Evolutionary conservation across 2,329 filamentous ascomycete species (phyloP).

Genomic region (Penicillium psychrosexuale): DNA sequence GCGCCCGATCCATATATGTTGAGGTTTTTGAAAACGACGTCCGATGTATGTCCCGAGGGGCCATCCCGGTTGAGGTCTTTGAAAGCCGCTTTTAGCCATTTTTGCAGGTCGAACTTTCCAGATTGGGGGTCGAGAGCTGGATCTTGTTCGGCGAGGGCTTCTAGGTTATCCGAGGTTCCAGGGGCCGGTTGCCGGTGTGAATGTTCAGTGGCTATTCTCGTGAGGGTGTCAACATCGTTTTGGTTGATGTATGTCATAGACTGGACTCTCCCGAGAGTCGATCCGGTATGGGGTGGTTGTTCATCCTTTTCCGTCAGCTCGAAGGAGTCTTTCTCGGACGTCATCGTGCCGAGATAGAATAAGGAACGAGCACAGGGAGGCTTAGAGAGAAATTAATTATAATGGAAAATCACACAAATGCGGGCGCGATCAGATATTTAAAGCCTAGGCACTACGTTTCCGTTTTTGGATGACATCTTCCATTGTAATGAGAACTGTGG

Average conservation of each 20-base stretch:
- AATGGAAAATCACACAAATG: not conserved
- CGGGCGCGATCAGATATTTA: not conserved
- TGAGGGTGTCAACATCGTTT: conserved; percentile 19
- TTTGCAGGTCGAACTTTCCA: conserved; percentile 16
- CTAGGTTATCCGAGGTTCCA: conserved; percentile 7
- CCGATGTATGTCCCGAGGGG: conserved; percentile 10
- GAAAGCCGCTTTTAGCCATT: conserved; percentile 20
- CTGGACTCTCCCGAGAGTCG: too few relatives aligned
- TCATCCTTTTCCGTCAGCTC: conserved; percentile 1
- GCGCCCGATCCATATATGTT: conserved; percentile 28
- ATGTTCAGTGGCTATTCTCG: conserved; percentile 20
- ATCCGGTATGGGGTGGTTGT: not conserved
- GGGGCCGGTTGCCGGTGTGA: conserved; percentile 17
- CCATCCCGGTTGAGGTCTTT: conserved; percentile 14
- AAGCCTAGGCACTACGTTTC: not conserved
- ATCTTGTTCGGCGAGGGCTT: conserved; percentile 16
- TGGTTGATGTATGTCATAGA: conserved; percentile 13
- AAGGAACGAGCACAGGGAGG: not conserved
- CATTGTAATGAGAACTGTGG: not conserved
- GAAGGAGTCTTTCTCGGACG: not conserved
- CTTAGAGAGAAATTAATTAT: not conserved
- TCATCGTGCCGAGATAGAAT: not conserved
- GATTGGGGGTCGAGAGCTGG: conserved; percentile 18
- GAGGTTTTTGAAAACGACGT: conserved; percentile 24
- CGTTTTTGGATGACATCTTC: not conserved